phyloP scores from a whole-genome alignment of 2,329 filamentous ascomycete species.

The Neofusicoccum umdonicola region DNA sequence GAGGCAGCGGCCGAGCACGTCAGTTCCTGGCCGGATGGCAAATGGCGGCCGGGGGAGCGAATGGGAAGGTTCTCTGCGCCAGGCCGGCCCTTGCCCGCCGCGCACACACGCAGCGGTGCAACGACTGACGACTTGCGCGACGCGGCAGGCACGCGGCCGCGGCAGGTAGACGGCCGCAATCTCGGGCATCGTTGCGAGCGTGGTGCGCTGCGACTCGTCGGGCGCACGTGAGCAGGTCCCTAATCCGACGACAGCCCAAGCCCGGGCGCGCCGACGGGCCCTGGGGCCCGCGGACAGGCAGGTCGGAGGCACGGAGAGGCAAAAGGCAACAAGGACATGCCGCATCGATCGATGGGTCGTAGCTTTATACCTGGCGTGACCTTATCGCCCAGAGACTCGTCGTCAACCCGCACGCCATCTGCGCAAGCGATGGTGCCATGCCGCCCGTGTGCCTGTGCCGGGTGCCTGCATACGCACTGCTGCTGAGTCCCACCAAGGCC shows the following conservation, averaged over 20 bases:
- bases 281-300: neutral
- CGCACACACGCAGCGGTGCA: neutral
- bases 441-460: neutral
- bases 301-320: neutral
- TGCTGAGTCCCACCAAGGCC: neutral
- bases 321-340: neutral
- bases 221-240: neutral
- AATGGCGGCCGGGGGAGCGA: neutral
- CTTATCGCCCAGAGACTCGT: neutral
- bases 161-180: slow-evolving; percentile 2
- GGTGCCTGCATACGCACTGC: slow-evolving; percentile 1
- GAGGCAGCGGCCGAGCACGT: slow-evolving; percentile 15
- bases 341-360: neutral
- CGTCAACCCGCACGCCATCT: slow-evolving; percentile 12
- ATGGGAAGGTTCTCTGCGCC: neutral
- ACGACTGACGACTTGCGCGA: neutral
- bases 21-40: slow-evolving; percentile 7
- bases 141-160: neutral
- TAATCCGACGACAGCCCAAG: slow-evolving; percentile 1
- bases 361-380: slow-evolving; percentile 5
- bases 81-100: neutral
- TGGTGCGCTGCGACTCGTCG: neutral
- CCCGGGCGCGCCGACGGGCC: neutral
- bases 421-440: slow-evolving; percentile 1
- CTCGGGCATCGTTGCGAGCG: slow-evolving; percentile 5